phyloP scores from a whole-genome alignment of 1,284 basidiomycete genomes.

The Ceratobasidium sp. region DNA sequence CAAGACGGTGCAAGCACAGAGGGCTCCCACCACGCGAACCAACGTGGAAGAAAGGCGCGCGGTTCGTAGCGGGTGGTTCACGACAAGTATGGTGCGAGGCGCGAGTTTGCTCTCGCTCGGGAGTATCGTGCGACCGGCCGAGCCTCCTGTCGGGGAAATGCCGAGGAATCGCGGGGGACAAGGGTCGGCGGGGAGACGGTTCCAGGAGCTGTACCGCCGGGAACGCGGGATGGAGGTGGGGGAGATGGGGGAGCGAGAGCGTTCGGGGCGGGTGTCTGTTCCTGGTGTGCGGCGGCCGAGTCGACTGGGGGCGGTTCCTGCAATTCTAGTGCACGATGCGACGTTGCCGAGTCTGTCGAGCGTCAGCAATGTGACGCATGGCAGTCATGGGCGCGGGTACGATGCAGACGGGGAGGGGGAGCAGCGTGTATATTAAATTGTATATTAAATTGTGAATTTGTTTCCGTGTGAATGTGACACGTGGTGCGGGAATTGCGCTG shows the following conservation, averaged over 20 bases:
- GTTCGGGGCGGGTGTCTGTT: not conserved
- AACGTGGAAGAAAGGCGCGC: conserved; percentile 5
- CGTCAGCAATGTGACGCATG: conserved; percentile 31
- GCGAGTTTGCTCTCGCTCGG: conserved; percentile 34
- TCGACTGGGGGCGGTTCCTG: conserved; percentile 20
- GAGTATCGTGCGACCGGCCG: conserved; percentile 9
- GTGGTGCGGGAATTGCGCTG: conserved; percentile 17
- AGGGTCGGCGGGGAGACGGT: conserved; percentile 33
- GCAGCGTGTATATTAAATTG: conserved; percentile 7
- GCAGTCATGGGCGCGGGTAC: conserved; percentile 23
- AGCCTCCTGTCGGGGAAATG: not conserved
- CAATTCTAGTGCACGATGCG: conserved; percentile 35
- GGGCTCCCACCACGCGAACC: not conserved
- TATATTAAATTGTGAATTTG: not conserved
- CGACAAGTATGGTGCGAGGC: conserved; percentile 40
- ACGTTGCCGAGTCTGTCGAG: conserved; percentile 36
- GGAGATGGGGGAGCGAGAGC: not conserved
- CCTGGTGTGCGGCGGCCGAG: conserved; percentile 30
- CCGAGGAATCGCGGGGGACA: conserved; percentile 1
- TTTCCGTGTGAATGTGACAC: conserved; percentile 30
- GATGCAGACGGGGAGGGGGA: conserved; percentile 31
- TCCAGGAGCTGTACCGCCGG: conserved; percentile 39
- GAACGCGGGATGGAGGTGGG: conserved; percentile 26
- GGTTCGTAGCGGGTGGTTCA: conserved; percentile 40
- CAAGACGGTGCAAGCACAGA: not conserved